A percentile compares a stretch with the other conserved stretches of the same genome.
These are phyloP conservation scores for Agaricus blazei DNA, from an alignment of 768 basidiomycete species.

Conservation along the genomic window DNA sequence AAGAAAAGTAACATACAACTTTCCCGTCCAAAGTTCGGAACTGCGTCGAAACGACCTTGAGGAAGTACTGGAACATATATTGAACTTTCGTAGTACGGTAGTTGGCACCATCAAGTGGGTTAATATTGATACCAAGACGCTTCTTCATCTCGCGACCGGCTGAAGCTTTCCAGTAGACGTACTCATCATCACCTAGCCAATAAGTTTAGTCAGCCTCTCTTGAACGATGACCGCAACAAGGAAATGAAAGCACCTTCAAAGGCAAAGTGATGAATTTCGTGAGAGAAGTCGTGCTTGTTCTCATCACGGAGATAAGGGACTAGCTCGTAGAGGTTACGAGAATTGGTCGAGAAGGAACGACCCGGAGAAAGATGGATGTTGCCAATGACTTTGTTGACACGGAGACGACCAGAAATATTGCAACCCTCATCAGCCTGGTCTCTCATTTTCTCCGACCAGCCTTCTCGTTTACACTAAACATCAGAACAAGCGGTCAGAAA, in stretches of 20 bases:
- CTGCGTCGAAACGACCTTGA: constrained; percentile 96
- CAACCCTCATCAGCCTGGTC: constrained; percentile 94
- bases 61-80: constrained; percentile 98
- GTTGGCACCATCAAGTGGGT: constrained; percentile 71
- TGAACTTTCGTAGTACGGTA: constrained; percentile 67
- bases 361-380: constrained; percentile 95
- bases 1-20: constrained; percentile 33
- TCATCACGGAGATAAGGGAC: constrained; percentile 93
- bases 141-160: constrained; percentile 60
- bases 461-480: constrained; percentile 81
- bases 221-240: not conserved
- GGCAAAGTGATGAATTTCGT: constrained; percentile 73
- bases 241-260: constrained; percentile 50
- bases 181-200: constrained; percentile 67
- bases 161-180: constrained; percentile 60
- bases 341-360: constrained; percentile 86
- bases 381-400: constrained; percentile 95
- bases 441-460: constrained; percentile 91
- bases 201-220: not conserved
- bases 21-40: constrained; percentile 82
- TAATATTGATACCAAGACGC: constrained; percentile 63
- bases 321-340: constrained; percentile 77
- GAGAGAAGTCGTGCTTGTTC: constrained; percentile 91
- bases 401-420: constrained; percentile 85
- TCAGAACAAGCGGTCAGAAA: not conserved